Evolutionary conservation across 2,329 filamentous ascomycete genomes (phyloP).

Genomic region (Arthrinium puccinioides): DNA sequence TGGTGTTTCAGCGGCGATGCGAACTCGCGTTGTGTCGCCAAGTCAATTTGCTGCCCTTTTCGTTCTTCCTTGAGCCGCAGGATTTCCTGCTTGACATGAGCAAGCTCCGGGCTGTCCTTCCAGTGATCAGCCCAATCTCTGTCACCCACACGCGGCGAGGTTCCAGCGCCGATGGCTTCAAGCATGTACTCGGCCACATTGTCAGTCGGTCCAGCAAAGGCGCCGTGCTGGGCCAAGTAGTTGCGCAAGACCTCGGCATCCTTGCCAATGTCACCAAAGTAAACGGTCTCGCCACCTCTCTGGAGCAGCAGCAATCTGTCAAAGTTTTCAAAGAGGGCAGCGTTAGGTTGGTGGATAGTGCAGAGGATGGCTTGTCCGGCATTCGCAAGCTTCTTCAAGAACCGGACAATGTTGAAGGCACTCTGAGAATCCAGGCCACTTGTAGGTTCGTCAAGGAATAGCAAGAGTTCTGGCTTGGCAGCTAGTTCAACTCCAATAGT

Average conservation of each 20-base stretch:
- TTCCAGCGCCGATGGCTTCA: constrained; percentile 73
- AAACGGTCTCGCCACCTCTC: constrained; percentile 72
- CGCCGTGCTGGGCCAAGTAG: constrained; percentile 53
- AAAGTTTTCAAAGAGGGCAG: constrained; percentile 80
- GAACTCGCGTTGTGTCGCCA: constrained; percentile 63
- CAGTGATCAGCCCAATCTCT: constrained; percentile 78
- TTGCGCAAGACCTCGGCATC: constrained; percentile 65
- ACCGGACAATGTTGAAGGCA: constrained; percentile 71
- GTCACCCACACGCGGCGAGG: constrained; percentile 62
- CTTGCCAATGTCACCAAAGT: constrained; percentile 77
- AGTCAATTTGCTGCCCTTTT: constrained; percentile 33
- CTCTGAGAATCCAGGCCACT: constrained; percentile 66
- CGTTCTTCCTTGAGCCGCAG: constrained; percentile 57
- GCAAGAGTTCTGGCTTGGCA: constrained; percentile 68
- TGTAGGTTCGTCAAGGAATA: constrained; percentile 76
- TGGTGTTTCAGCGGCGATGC: constrained; percentile 76
- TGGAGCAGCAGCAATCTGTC: constrained; percentile 75
- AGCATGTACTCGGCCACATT: constrained; percentile 76
- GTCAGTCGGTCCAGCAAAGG: constrained; percentile 46
- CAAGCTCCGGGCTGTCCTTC: constrained; percentile 64
- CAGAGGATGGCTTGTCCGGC: constrained; percentile 83
- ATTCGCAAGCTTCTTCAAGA: constrained; percentile 68
- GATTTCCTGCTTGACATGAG: constrained; percentile 59
- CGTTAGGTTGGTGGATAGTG: constrained; percentile 87
- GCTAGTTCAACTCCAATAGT: constrained; percentile 88